Conservation (phyloP, 129 eudicot genomes). For the Tanacetum coccineum region DNA sequence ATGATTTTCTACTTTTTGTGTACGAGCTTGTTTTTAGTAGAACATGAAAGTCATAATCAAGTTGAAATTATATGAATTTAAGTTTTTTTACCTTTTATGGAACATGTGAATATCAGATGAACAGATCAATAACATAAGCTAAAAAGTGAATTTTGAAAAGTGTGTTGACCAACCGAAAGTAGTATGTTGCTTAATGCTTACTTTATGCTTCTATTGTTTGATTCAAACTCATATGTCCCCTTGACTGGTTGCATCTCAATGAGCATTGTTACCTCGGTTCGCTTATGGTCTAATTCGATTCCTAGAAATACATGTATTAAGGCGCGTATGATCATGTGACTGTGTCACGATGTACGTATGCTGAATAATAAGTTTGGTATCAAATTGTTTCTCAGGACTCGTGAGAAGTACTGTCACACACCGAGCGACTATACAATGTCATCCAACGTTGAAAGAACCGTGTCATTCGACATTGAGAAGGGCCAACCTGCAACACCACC, state of each 20-base stretch:
- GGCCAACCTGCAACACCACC: constrained; percentile 4
- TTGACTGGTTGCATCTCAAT: neutral
- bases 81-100: too few species aligned
- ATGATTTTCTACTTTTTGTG: too few species aligned
- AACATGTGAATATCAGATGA: neutral
- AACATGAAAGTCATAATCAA: too few species aligned
- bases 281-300: neutral
- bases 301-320: neutral
- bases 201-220: neutral
- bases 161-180: neutral
- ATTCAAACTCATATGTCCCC: neutral
- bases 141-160: neutral
- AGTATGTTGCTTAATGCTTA: neutral
- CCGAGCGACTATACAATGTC: constrained; percentile 7
- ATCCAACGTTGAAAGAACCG: neutral
- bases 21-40: too few species aligned
- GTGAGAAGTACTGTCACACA: neutral
- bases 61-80: neutral
- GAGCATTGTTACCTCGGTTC: neutral
- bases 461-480: too few species aligned
- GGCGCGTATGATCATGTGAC: neutral
- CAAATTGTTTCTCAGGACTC: constrained; percentile 1
- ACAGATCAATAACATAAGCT: neutral
- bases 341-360: neutral
- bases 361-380: neutral